Evolutionary conservation across 2,329 filamentous ascomycete genomes (phyloP).

Genomic region (Clarireedia sp.): DNA sequence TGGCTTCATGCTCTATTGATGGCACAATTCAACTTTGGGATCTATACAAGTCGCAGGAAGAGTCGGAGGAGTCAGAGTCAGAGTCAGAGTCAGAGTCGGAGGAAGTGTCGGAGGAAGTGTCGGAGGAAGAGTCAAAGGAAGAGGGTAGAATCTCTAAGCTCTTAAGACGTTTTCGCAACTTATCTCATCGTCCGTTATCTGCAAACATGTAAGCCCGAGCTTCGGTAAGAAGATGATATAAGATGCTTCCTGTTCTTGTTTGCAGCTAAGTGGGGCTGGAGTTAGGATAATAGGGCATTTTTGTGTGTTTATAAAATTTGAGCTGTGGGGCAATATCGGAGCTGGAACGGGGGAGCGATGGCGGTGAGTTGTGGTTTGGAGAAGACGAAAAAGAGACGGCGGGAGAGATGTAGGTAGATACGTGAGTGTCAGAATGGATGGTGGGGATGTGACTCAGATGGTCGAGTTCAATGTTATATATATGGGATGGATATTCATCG

Average conservation of each 20-base stretch:
- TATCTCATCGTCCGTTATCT: too few species aligned
- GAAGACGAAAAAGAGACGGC: conserved; percentile 24
- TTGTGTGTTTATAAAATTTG: conserved; percentile 55
- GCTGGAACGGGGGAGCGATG: conserved; percentile 52
- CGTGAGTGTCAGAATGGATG: conserved; percentile 54
- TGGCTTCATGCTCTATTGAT: background rate
- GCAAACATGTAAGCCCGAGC: too few species aligned
- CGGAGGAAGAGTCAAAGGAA: too few species aligned
- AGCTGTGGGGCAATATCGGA: conserved; percentile 65
- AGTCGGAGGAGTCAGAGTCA: too few species aligned
- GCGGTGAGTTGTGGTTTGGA: conserved; percentile 42
- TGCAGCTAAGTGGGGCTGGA: too few species aligned
- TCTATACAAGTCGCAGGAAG: background rate
- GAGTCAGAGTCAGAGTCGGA: too few species aligned
- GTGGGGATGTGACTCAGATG: conserved; percentile 39
- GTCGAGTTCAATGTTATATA: conserved; percentile 51
- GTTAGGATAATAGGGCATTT: conserved; percentile 30
- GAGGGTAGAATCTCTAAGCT: too few species aligned
- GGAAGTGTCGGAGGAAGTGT: too few species aligned
- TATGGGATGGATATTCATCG: conserved; percentile 46
- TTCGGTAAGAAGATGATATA: too few species aligned
- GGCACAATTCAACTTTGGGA: background rate
- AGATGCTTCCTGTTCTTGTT: too few species aligned
- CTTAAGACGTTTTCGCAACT: too few species aligned
- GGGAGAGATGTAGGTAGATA: conserved; percentile 37